Evolutionary conservation across 495 filamentous ascomycete genomes (phyloP).

Genomic region (Aspergillus leporis): DNA sequence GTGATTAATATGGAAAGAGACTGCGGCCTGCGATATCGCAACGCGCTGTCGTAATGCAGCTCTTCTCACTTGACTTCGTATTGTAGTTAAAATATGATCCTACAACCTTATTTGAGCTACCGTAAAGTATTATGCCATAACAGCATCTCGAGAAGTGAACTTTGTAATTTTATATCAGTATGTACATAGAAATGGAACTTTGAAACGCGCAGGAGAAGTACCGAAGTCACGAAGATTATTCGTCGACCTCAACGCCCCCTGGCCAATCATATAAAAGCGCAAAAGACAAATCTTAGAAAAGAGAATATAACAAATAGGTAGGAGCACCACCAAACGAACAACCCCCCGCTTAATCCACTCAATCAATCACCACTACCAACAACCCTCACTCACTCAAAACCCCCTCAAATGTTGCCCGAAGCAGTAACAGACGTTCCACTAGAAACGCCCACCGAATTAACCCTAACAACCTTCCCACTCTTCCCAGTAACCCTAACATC

Average conservation of each 20-base stretch:
- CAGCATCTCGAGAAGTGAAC: neutral
- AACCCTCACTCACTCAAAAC: neutral
- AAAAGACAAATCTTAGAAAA: neutral
- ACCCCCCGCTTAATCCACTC: too few species aligned
- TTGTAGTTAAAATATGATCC: neutral
- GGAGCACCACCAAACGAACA: neutral
- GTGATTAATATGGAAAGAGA: conserved; percentile 29
- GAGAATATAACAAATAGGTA: neutral
- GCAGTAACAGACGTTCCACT: conserved; percentile 27
- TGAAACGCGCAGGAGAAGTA: too few species aligned
- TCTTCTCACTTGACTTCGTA: conserved; percentile 8
- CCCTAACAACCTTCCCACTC: conserved; percentile 41
- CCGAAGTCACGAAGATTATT: too few species aligned
- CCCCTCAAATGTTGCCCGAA: conserved; percentile 27
- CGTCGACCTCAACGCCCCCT: neutral
- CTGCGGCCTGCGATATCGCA: conserved; percentile 25
- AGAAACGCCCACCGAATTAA: conserved; percentile 28
- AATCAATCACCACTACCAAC: too few species aligned
- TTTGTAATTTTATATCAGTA: neutral
- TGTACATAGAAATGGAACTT: neutral
- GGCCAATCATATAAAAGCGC: neutral
- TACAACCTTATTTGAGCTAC: neutral
- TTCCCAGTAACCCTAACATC: conserved; percentile 54
- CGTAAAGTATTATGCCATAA: neutral
- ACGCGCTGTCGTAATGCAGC: conserved; percentile 29